Percentiles rank a stretch among this genome's conserved stretches.
phyloP scores from a whole-genome alignment of 768 basidiomycete genomes.

The Naganishia friedmannii region DNA sequence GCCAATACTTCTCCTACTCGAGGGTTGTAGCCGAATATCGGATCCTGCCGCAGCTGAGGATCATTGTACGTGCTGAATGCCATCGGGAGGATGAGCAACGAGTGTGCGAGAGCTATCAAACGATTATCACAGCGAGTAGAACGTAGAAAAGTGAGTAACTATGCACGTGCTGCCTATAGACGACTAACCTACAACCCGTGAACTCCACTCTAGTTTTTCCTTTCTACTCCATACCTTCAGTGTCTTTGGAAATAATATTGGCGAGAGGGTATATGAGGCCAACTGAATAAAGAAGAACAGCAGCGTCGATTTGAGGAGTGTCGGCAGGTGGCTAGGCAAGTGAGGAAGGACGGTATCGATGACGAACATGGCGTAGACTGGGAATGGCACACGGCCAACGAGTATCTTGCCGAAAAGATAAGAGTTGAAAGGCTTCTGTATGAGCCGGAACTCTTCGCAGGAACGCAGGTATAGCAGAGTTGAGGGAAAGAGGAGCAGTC shows the following conservation, averaged over 20 bases:
- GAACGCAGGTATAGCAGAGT: neutral
- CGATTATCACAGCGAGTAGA: neutral
- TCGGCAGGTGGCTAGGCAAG: conserved; percentile 61
- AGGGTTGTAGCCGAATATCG: conserved; percentile 72
- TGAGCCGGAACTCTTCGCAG: neutral
- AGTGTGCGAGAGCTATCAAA: conserved; percentile 64
- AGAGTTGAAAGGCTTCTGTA: neutral
- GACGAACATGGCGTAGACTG: neutral
- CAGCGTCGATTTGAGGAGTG: conserved; percentile 52
- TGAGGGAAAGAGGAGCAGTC: neutral
- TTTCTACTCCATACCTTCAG: conserved; percentile 26
- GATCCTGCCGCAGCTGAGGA: conserved; percentile 60
- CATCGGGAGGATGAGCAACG: conserved; percentile 65
- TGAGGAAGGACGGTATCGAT: conserved; percentile 55
- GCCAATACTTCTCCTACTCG: conserved; percentile 62
- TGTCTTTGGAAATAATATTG: conserved; percentile 54
- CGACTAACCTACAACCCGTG: conserved; percentile 20
- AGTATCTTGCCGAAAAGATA: neutral
- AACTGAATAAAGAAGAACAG: conserved; percentile 62
- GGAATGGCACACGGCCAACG: neutral
- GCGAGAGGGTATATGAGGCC: conserved; percentile 62
- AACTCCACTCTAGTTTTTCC: conserved; percentile 28
- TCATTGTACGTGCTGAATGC: conserved; percentile 60
- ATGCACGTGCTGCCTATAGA: neutral
- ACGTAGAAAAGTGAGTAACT: neutral